Evolutionary conservation across 441 rosid species (phyloP).

Genomic region (Corymbia citriodora): DNA sequence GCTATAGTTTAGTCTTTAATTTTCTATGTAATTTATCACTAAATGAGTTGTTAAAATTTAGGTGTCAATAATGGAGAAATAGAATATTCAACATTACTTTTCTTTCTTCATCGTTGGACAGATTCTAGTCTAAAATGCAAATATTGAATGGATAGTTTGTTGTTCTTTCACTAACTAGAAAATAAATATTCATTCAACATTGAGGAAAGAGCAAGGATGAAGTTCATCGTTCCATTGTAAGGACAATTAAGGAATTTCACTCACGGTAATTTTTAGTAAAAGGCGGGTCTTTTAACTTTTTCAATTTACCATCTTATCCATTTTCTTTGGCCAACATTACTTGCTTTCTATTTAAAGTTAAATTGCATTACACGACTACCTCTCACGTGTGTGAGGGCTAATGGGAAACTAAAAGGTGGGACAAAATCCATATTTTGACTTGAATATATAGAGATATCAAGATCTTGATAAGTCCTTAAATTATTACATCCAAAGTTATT

Average conservation of each 20-base stretch:
- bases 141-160: neutral
- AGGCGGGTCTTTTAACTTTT: neutral
- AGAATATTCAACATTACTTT: neutral
- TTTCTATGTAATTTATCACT: too few species aligned
- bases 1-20: too few species aligned
- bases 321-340: neutral
- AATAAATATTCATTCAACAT: neutral
- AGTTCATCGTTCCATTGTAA: neutral
- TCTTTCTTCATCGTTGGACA: neutral
- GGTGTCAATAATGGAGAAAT: too few species aligned
- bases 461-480: too few species aligned
- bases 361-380: neutral
- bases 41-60: too few species aligned
- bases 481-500: too few species aligned
- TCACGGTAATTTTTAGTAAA: neutral
- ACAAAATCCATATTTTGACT: neutral
- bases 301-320: neutral
- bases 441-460: neutral
- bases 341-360: neutral
- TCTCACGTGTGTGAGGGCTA: neutral
- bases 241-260: neutral
- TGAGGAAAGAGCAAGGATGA: neutral
- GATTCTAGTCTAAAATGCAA: neutral
- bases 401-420: neutral
- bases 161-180: neutral